Evolutionary conservation across 148 eudicot genomes (phyloP), one percentile per base, ranked within the genome.

Genomic region (Agrostemma githago): DNA sequence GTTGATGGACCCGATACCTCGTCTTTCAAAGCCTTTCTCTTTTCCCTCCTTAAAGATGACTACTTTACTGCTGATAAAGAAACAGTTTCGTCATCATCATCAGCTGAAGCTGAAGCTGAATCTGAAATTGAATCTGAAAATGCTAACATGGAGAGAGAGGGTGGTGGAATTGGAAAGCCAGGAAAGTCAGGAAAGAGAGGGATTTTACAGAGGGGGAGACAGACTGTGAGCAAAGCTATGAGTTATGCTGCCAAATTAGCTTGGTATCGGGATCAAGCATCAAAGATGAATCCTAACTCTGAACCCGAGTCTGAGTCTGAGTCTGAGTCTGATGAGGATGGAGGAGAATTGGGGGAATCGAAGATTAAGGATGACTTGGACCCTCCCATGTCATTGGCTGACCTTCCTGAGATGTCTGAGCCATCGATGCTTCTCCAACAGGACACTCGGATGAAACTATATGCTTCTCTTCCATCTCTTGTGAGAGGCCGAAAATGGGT

Each of bases 1-100:
- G 82, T 72, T 59, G 88, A 83, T 5, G 98, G 93, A 71, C 98
- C 98, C 15, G 98, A 95, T 85, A 95, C 98, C 26, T 92, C 98
- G 63, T 95, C 98, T 40, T 94, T 94, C 72, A 68, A 93, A n/a
- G 98, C 98, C 51, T 95, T 95, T 67, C 85, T 95, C 3, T 85
- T 78, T 76, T 88, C 97, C 37, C 74, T 95, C 4, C 56, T 95
- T 61, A 81, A 81, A 68, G 83, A 81, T 73, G 80, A 81, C 51
- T 81, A 81, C 77, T 81, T 81, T 81, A 73, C 59, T 68, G 77
- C 88, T 59, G 88, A 84, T 56, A 72, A 84, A 48, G 81, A 70
- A 48, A 11, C 54, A 48, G 54, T 14, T 48, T 48, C n/a, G n/a
- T n/a, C 14, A 48, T 48, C 34, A 4, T 48, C 79, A 78, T 69